These are phyloP conservation scores for Hemerocallis citrina DNA, from an alignment of 106 monocot genomes.

Conservation along the genomic window DNA sequence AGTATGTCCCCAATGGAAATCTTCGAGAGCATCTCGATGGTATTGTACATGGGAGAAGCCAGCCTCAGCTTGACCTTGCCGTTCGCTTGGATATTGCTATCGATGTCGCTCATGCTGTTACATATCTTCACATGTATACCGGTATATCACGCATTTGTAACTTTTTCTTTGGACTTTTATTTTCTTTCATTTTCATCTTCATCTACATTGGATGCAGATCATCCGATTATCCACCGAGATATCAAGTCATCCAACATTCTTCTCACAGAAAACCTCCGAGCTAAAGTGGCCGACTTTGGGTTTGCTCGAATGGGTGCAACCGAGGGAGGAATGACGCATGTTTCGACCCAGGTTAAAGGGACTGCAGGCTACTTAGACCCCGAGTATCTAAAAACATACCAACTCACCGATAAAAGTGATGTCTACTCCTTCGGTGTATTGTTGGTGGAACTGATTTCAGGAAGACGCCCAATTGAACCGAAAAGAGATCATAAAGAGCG, in stretches of 20 bases:
- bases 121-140: constrained; percentile 70
- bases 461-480: constrained; percentile 60
- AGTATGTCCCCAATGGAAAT: constrained; percentile 69
- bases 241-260: constrained; percentile 85
- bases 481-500: constrained; percentile 42
- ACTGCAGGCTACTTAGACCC: constrained; percentile 91
- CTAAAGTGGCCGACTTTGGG: constrained; percentile 87
- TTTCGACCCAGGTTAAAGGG: constrained; percentile 82
- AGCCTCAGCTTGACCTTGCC: constrained; percentile 26
- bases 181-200: background rate
- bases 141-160: constrained; percentile 26
- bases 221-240: constrained; percentile 90
- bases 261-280: constrained; percentile 64
- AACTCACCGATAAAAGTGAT: constrained; percentile 80
- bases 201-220: constrained; percentile 35
- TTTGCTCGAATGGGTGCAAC: constrained; percentile 52
- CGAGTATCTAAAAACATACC: constrained; percentile 74
- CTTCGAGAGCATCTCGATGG: constrained; percentile 77
- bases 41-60: constrained; percentile 1
- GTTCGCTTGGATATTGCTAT: constrained; percentile 62
- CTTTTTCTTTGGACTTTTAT: background rate
- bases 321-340: constrained; percentile 39
- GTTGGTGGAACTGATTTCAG: constrained; percentile 65
- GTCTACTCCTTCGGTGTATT: constrained; percentile 83
- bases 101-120: constrained; percentile 72